A percentile compares a stretch with the other conserved stretches of the same genome.
Evolutionary conservation across 306 rosid species (phyloP).

Genomic region (Prunus mume): DNA sequence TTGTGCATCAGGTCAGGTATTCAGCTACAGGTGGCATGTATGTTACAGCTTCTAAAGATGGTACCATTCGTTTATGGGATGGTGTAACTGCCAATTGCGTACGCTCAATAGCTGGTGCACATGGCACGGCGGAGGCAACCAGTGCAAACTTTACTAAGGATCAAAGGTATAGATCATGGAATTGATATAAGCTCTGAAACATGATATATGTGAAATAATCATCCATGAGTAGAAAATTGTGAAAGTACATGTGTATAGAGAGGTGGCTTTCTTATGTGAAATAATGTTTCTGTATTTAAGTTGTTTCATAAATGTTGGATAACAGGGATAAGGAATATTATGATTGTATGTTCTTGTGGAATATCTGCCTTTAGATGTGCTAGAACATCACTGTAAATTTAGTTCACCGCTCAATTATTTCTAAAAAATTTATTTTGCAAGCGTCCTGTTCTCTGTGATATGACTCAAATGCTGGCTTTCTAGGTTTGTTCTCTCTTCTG

Average conservation of each 20-base stretch:
- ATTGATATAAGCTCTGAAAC: conserved; percentile 9
- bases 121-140: conserved; percentile 75
- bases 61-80: conserved; percentile 84
- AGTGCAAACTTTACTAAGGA: conserved; percentile 87
- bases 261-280: background rate
- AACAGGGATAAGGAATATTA: background rate
- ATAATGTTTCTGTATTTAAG: background rate
- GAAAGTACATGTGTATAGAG: background rate
- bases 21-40: conserved; percentile 78
- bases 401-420: background rate
- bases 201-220: background rate
- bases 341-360: background rate
- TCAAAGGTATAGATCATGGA: conserved; percentile 48
- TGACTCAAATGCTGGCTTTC: conserved; percentile 26
- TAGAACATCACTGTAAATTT: background rate
- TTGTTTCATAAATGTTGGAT: conserved; percentile 4
- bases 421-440: background rate
- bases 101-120: conserved; percentile 71
- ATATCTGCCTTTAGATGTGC: background rate
- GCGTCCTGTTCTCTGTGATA: conserved; percentile 9
- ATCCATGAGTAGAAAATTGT: background rate
- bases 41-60: conserved; percentile 91
- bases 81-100: conserved; percentile 74
- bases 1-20: conserved; percentile 71
- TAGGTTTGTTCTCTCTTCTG: conserved; percentile 88